These are phyloP conservation scores for Fragaria vesca DNA, from an alignment of 306 rosid species.

Conservation along the genomic window DNA sequence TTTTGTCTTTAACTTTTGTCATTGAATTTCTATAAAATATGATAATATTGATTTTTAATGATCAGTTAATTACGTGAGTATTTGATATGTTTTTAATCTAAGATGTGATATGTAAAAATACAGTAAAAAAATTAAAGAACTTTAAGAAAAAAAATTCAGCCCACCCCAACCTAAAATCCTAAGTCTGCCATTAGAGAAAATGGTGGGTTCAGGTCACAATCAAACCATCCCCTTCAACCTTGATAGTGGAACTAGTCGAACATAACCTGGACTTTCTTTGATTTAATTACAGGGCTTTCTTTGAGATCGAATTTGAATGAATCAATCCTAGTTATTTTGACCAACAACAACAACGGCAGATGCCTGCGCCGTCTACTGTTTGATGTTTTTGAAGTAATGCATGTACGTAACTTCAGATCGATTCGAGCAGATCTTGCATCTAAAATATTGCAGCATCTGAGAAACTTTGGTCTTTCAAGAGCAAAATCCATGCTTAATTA, in stretches of 20 bases:
- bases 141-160: no score
- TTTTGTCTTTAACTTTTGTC: no score
- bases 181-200: no score
- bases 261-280: neutral
- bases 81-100: no score
- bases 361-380: neutral
- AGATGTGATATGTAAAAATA: no score
- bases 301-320: neutral
- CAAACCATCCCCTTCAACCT: neutral
- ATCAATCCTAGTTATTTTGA: neutral
- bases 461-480: neutral
- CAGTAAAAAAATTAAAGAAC: no score
- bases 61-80: no score
- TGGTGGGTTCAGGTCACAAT: neutral
- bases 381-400: conserved; percentile 1
- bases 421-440: neutral
- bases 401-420: neutral
- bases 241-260: neutral
- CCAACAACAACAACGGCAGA: neutral
- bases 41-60: no score
- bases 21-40: no score
- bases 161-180: no score
- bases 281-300: neutral
- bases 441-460: neutral
- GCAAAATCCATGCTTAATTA: neutral